These are phyloP conservation scores for Myriosclerotinia duriaeana DNA, from an alignment of 2,329 filamentous ascomycete species.

Conservation along the genomic window DNA sequence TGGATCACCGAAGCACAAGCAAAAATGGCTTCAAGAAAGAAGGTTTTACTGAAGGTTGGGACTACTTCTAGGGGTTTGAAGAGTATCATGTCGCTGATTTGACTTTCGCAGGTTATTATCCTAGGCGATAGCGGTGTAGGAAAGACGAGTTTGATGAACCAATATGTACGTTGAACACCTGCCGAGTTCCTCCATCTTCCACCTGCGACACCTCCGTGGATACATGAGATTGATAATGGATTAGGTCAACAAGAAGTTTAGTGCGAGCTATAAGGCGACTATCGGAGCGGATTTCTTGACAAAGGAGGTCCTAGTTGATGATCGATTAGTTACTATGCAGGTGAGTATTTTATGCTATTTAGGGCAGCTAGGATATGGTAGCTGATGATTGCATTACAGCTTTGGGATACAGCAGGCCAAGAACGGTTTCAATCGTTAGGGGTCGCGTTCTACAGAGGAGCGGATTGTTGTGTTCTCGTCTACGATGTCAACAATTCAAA, in stretches of 20 bases:
- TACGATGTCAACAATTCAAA: slow-evolving; percentile 99
- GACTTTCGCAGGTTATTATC: slow-evolving; percentile 78
- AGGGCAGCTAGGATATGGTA: background rate
- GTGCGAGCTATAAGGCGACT: slow-evolving; percentile 98
- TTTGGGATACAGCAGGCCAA: slow-evolving; percentile 97
- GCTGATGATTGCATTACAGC: slow-evolving; percentile 55
- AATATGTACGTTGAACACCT: slow-evolving; percentile 76
- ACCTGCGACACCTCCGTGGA: background rate
- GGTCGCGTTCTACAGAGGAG: slow-evolving; percentile 94
- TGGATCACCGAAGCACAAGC: slow-evolving; percentile 7
- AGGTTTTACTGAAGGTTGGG: slow-evolving; percentile 65
- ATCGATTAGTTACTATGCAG: slow-evolving; percentile 98
- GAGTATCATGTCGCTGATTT: slow-evolving; percentile 20
- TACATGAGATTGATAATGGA: slow-evolving; percentile 28
- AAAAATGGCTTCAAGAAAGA: slow-evolving; percentile 50
- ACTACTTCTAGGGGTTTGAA: background rate
- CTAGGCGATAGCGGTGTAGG: slow-evolving; percentile 97
- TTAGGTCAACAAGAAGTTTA: slow-evolving; percentile 99
- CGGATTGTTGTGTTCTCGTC: slow-evolving; percentile 96
- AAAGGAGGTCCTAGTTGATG: slow-evolving; percentile 95
- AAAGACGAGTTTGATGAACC: slow-evolving; percentile 99
- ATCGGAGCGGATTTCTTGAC: slow-evolving; percentile 98
- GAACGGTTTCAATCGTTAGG: slow-evolving; percentile 97
- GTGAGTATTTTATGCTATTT: slow-evolving; percentile 47
- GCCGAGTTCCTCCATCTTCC: background rate